These are phyloP conservation scores for Saccharomyces uvarum DNA, from an alignment of 1,139 yeast species.

Conservation along the genomic window DNA sequence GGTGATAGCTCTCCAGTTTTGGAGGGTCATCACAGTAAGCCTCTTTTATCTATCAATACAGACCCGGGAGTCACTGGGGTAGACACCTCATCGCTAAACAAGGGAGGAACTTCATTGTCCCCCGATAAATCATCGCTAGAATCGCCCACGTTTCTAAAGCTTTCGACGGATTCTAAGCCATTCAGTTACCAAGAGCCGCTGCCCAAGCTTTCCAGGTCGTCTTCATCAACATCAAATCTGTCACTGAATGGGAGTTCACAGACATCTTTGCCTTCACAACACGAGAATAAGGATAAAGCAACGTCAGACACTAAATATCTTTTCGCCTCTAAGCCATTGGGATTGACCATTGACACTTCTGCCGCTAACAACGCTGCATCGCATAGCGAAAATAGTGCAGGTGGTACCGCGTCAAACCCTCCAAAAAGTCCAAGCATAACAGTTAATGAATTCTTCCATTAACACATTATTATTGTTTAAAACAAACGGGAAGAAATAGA, in stretches of 20 bases:
- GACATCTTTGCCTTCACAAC: background rate
- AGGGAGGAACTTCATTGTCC: conserved; percentile 26
- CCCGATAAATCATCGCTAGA: conserved; percentile 23
- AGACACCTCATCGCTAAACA: conserved; percentile 11
- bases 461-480: background rate
- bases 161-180: conserved; percentile 20
- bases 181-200: conserved; percentile 29
- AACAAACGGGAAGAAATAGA: background rate
- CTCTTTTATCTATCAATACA: conserved; percentile 25
- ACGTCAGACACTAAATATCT: conserved; percentile 2
- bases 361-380: background rate
- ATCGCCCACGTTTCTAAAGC: conserved; percentile 28
- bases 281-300: background rate
- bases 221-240: conserved; percentile 1
- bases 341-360: conserved; percentile 5
- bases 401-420: conserved; percentile 2
- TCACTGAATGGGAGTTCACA: conserved; percentile 1
- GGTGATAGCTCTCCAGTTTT: background rate
- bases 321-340: conserved; percentile 1
- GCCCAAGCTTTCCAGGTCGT: conserved; percentile 13
- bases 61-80: conserved; percentile 20
- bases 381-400: background rate
- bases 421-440: conserved; percentile 22
- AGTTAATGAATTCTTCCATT: conserved; percentile 14
- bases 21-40: conserved; percentile 7